These are phyloP conservation scores for Lactarius sp. DNA, from an alignment of 768 basidiomycete species.

Conservation along the genomic window DNA sequence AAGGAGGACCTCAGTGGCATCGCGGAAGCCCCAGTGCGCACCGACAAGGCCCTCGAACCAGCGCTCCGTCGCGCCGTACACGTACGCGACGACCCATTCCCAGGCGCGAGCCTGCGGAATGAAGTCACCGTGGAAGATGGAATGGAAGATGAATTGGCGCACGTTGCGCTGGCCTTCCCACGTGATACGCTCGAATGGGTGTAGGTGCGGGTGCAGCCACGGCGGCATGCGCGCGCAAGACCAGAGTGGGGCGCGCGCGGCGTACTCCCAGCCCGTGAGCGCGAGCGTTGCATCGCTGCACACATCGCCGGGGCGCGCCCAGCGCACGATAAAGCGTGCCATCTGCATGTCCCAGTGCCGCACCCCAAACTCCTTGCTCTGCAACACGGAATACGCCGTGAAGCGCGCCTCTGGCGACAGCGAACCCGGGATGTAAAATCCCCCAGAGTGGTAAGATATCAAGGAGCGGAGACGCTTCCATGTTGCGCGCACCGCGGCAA, in stretches of 20 bases:
- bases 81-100: conserved; percentile 32
- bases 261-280: conserved; percentile 33
- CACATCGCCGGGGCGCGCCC: conserved; percentile 21
- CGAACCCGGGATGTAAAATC: conserved; percentile 31
- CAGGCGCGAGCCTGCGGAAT: conserved; percentile 22
- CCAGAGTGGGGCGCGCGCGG: conserved; percentile 32
- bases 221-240: conserved; percentile 33
- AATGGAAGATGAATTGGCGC: conserved; percentile 27
- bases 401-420: conserved; percentile 29
- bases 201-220: conserved; percentile 28
- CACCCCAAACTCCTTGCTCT: conserved; percentile 29
- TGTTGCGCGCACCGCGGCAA: conserved; percentile 27
- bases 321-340: conserved; percentile 31
- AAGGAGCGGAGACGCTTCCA: conserved; percentile 29
- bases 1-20: conserved; percentile 28
- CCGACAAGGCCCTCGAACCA: conserved; percentile 33
- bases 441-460: conserved; percentile 31
- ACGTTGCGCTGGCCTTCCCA: conserved; percentile 28
- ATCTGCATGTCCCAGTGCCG: conserved; percentile 33
- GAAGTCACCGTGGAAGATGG: conserved; percentile 25
- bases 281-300: conserved; percentile 25
- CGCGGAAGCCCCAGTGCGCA: conserved; percentile 30
- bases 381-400: conserved; percentile 28
- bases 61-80: conserved; percentile 32
- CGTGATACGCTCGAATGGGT: conserved; percentile 27